Base-by-base conservation (phyloP, 805 yeast genomes). In the Tetrapisispora iriomotensis region DNA sequence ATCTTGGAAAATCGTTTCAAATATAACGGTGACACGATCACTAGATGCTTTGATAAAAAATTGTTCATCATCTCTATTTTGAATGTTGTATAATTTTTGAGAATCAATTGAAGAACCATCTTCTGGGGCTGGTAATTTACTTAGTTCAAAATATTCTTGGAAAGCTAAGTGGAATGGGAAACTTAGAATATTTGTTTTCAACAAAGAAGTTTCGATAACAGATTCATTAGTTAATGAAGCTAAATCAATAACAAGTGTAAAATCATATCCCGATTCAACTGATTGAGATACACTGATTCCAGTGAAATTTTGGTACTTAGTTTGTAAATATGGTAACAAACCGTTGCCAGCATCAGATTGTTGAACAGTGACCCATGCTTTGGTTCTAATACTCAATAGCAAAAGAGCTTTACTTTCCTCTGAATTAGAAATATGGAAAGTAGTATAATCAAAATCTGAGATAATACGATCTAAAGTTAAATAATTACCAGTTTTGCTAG, bases 1-100 rank as follows among this genome's bases (percentile, higher is more conserved):
- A 63, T 92, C 99, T 57, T 84, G 82, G 72, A 92, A 92, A 19
- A 86, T 71, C 4, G 97, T 92, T 36, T 95, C 85, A 65, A 92
- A 92, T 34, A 92, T 82, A 29, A 90, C 96, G 1, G 99, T 92
- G 39, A 92, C 95, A 62, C 99, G 79, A 63, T 92, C 99, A 57
- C 81, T 85, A 25, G 94, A 78, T 4, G 99, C 95, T 61, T 81
- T 80, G 56, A 92, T 78, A 60, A 76, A 92, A 54, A 92, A 86
- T 41, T 87, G 75, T 62, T 92, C 99, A 51, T 82, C 86, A 41
- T 92, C 96, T 57, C 99, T 80, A 66, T 92, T 90, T 60, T 82
- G 77, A 41, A 92, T 70, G 18, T 58, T 58, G 37, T 52, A 54
- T 24, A 65, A 36, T 39, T 44, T 34, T 41, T 61, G 34, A 40